Conservation (phyloP, 2,329 filamentous ascomycete genomes). For the Oidium heveae region DNA sequence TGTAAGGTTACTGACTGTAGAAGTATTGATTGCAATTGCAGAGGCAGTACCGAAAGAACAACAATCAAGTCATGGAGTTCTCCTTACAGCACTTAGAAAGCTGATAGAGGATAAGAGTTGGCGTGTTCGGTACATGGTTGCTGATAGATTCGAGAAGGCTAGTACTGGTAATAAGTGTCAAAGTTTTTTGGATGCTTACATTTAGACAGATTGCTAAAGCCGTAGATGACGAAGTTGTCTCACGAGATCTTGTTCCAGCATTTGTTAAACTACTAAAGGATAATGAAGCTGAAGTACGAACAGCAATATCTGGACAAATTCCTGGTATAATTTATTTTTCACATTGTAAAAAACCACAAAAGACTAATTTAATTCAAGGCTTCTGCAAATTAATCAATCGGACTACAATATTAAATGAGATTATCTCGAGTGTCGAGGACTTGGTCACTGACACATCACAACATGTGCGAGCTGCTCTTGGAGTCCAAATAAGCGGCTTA, state of each 20-base stretch:
- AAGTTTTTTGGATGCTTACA: conserved; percentile 3
- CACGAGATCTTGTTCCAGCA: conserved; percentile 76
- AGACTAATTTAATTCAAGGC: conserved; percentile 23
- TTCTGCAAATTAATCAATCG: conserved; percentile 83
- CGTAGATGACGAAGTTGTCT: conserved; percentile 89
- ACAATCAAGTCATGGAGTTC: conserved; percentile 81
- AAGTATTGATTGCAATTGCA: conserved; percentile 86
- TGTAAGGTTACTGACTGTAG: conserved; percentile 81
- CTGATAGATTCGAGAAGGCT: conserved; percentile 93
- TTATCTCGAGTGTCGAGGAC: conserved; percentile 91
- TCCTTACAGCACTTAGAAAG: conserved; percentile 71
- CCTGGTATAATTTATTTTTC: conserved; percentile 28
- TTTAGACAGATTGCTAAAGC: conserved; percentile 68
- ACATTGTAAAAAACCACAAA: not conserved
- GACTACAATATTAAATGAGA: conserved; percentile 71
- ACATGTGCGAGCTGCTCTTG: conserved; percentile 83
- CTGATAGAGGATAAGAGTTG: conserved; percentile 99
- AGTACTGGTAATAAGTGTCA: conserved; percentile 1
- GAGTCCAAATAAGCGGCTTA: conserved; percentile 88
- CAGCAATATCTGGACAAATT: conserved; percentile 90
- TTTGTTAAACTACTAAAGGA: conserved; percentile 97
- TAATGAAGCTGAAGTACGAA: conserved; percentile 90
- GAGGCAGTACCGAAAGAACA: conserved; percentile 97
- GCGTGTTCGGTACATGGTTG: conserved; percentile 98
- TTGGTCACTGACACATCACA: conserved; percentile 89